Evolutionary conservation across 345 rosid species (phyloP).

Genomic region (Murraya paniculata): DNA sequence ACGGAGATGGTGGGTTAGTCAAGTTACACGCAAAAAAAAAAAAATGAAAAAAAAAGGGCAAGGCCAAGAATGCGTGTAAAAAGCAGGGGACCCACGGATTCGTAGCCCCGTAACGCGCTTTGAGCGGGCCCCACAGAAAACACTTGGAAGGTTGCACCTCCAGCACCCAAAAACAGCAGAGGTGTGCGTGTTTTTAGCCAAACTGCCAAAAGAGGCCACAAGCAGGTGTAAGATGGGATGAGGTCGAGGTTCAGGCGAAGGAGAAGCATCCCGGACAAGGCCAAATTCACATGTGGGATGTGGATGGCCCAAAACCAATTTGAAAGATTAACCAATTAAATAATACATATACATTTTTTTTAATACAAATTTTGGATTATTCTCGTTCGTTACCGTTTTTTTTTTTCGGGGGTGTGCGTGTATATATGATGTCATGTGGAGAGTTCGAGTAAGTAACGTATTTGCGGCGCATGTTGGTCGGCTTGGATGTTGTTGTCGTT

Average conservation of each 20-base stretch:
- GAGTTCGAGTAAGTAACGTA: not conserved
- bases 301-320: not conserved
- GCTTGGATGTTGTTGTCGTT: slow-evolving; percentile 14
- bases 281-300: slow-evolving; percentile 24
- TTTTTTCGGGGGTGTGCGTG: not conserved
- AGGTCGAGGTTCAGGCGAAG: slow-evolving; percentile 12
- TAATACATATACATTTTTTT: not conserved
- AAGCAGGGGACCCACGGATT: not conserved
- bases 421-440: not conserved
- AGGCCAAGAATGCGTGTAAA: slow-evolving; percentile 13
- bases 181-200: not conserved
- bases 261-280: slow-evolving; percentile 29
- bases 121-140: slow-evolving; percentile 19
- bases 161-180: not conserved
- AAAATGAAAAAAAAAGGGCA: too few relatives aligned
- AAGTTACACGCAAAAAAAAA: not conserved
- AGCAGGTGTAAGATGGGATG: not conserved
- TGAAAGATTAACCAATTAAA: not conserved
- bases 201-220: not conserved
- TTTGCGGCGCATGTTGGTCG: slow-evolving; percentile 34
- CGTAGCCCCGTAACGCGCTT: slow-evolving; percentile 21
- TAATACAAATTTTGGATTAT: slow-evolving; percentile 23
- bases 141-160: not conserved
- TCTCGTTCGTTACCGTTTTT: slow-evolving; percentile 15
- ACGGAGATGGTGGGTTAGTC: not conserved